Evolutionary conservation across 495 filamentous ascomycete species (phyloP).

Genomic region (Trichoderma virens): DNA sequence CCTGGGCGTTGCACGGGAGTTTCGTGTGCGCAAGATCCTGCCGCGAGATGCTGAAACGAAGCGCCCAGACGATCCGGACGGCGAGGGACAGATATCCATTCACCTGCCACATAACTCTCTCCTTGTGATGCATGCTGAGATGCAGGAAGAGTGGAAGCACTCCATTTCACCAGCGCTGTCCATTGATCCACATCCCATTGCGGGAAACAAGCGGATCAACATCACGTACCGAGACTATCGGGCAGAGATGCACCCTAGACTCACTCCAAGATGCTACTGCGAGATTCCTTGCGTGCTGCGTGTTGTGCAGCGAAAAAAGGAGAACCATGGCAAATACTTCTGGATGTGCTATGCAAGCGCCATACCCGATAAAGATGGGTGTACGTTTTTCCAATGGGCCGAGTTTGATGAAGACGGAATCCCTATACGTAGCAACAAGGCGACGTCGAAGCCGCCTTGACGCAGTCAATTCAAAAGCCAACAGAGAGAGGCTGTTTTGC

Average conservation of each 20-base stretch:
- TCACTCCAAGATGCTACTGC: constrained; percentile 59
- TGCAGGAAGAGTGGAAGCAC: constrained; percentile 79
- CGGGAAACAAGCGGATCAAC: constrained; percentile 77
- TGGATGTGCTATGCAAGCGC: constrained; percentile 88
- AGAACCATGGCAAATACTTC: constrained; percentile 74
- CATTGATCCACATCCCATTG: constrained; percentile 74
- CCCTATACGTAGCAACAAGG: constrained; percentile 58
- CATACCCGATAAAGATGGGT: constrained; percentile 66
- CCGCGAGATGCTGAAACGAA: constrained; percentile 37
- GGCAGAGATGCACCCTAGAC: constrained; percentile 61
- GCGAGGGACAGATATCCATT: constrained; percentile 78
- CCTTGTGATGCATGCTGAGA: constrained; percentile 88
- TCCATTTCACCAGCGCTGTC: constrained; percentile 63
- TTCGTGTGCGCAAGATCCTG: constrained; percentile 70
- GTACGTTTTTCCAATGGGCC: constrained; percentile 82
- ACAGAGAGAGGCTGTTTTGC: neutral
- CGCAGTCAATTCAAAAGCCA: neutral
- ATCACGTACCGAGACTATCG: constrained; percentile 90
- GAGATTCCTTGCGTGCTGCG: constrained; percentile 63
- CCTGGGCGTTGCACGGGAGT: constrained; percentile 83
- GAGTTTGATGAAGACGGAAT: constrained; percentile 82
- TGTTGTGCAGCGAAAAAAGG: constrained; percentile 67
- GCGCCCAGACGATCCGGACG: constrained; percentile 37
- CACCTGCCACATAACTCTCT: constrained; percentile 92
- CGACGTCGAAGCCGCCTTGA: constrained; percentile 9